Evolutionary conservation across 2,329 filamentous ascomycete species (phyloP).

Genomic region (Fusarium secorum): DNA sequence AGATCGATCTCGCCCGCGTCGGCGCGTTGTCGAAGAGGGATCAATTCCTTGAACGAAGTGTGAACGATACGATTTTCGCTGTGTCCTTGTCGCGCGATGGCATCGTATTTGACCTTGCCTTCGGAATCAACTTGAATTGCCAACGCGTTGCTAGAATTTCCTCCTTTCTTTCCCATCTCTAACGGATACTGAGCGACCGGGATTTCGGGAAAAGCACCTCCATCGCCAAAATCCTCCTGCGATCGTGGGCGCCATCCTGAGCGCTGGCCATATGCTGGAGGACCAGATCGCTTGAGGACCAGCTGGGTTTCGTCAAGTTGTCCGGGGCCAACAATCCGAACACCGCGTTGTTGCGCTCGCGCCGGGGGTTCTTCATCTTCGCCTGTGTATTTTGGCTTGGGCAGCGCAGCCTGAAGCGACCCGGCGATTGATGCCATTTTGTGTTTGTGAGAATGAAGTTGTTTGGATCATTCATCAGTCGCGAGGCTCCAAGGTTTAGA

Average conservation of each 20-base stretch:
- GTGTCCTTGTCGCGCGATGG: conserved; percentile 90
- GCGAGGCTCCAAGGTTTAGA: conserved; percentile 38
- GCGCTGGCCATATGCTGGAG: conserved; percentile 87
- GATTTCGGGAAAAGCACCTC: conserved; percentile 94
- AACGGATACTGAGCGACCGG: conserved; percentile 94
- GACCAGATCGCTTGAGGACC: conserved; percentile 81
- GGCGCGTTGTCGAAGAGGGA: conserved; percentile 89
- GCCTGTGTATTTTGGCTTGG: conserved; percentile 89
- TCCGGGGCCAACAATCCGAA: conserved; percentile 80
- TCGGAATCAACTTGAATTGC: conserved; percentile 91
- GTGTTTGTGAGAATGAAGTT: conserved; percentile 32
- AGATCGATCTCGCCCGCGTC: conserved; percentile 92
- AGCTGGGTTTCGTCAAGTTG: conserved; percentile 87
- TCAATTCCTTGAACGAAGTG: conserved; percentile 95
- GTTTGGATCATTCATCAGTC: conserved; percentile 32
- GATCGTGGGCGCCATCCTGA: conserved; percentile 88
- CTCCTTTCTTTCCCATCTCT: conserved; percentile 87
- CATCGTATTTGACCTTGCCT: conserved; percentile 95
- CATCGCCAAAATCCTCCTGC: conserved; percentile 93
- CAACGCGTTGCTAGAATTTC: conserved; percentile 81
- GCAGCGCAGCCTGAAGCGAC: conserved; percentile 80
- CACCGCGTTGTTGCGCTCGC: conserved; percentile 77
- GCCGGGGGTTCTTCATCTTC: conserved; percentile 83
- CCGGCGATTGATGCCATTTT: conserved; percentile 72
- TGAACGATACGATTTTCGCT: conserved; percentile 85